A percentile compares a stretch with the other conserved stretches of the same genome.
Evolutionary conservation across 192 early-diverging fungal species (phyloP).

Genomic region (Dissophora ornata): DNA sequence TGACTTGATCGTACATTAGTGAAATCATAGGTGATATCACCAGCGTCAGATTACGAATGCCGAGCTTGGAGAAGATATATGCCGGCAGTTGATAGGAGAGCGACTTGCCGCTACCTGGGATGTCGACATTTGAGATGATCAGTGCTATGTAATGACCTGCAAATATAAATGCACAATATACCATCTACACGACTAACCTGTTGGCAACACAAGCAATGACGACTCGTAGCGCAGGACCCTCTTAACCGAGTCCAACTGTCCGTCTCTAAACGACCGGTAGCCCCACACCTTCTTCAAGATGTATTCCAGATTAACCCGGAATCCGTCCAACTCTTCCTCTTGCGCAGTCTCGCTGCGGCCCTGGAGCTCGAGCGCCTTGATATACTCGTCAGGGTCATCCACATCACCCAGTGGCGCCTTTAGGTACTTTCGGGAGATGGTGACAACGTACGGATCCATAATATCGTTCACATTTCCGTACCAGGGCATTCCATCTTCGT

Average conservation of each 20-base stretch:
- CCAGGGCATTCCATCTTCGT: slow-evolving; percentile 30
- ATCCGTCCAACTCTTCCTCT: background rate
- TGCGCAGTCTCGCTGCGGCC: background rate
- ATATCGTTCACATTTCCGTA: slow-evolving; percentile 40
- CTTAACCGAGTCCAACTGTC: slow-evolving; percentile 62
- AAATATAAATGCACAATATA: too few species aligned
- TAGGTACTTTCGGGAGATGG: slow-evolving; percentile 22
- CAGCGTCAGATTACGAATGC: slow-evolving; percentile 63
- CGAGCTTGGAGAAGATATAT: slow-evolving; percentile 63
- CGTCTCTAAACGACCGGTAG: slow-evolving; percentile 48
- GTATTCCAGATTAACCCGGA: slow-evolving; percentile 58
- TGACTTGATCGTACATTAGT: slow-evolving; percentile 88
- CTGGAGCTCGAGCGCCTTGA: slow-evolving; percentile 28
- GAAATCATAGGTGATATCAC: slow-evolving; percentile 86
- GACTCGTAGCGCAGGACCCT: slow-evolving; percentile 55
- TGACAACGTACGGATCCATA: slow-evolving; percentile 34
- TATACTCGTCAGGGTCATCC: slow-evolving; percentile 41
- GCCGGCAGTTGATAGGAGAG: slow-evolving; percentile 83
- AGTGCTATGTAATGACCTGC: too few species aligned
- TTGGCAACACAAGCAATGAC: slow-evolving; percentile 66
- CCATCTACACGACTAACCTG: slow-evolving; percentile 53
- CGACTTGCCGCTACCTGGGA: slow-evolving; percentile 73
- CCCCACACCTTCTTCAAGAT: slow-evolving; percentile 61
- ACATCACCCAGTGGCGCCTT: slow-evolving; percentile 14
- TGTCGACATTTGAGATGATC: too few species aligned